Conservation (phyloP, 2,329 filamentous ascomycete genomes). For the Didymella glomerata region DNA sequence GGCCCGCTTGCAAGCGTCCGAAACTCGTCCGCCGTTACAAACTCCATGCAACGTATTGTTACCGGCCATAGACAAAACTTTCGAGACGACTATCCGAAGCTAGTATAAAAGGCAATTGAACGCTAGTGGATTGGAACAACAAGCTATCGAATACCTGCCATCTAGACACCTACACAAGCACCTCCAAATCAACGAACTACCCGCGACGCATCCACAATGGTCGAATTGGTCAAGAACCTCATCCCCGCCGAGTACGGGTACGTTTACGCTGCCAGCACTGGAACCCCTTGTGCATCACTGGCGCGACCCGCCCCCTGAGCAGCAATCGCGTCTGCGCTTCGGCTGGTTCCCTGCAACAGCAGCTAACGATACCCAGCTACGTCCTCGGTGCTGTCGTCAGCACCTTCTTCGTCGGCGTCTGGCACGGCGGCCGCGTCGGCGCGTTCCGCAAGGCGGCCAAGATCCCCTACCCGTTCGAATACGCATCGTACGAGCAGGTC, state of each 20-base stretch:
- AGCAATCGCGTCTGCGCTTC: neutral
- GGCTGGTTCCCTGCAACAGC: neutral
- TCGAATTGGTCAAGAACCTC: conserved; percentile 22
- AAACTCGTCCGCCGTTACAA: conserved; percentile 19
- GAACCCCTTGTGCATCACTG: neutral
- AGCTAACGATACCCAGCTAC: conserved; percentile 54
- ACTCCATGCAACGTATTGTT: neutral
- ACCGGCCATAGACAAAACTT: conserved; percentile 9
- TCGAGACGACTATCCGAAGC: conserved; percentile 11
- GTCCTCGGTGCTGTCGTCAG: conserved; percentile 64
- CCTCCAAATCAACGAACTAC: neutral
- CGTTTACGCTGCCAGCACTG: neutral
- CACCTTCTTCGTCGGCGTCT: conserved; percentile 62
- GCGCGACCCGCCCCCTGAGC: neutral
- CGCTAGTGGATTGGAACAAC: neutral
- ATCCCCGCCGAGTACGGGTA: conserved; percentile 23
- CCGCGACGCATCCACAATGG: conserved; percentile 8
- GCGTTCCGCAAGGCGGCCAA: conserved; percentile 61
- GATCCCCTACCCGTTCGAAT: conserved; percentile 66
- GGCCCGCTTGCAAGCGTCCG: conserved; percentile 13
- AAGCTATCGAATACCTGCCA: neutral
- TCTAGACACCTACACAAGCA: neutral
- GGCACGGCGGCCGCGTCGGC: conserved; percentile 60
- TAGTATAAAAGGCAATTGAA: conserved; percentile 9
- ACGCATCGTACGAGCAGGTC: conserved; percentile 65